Evolutionary conservation across 768 basidiomycete species (phyloP), one percentile per base, ranked within the genome.

Genomic region (Hericium erinaceus): DNA sequence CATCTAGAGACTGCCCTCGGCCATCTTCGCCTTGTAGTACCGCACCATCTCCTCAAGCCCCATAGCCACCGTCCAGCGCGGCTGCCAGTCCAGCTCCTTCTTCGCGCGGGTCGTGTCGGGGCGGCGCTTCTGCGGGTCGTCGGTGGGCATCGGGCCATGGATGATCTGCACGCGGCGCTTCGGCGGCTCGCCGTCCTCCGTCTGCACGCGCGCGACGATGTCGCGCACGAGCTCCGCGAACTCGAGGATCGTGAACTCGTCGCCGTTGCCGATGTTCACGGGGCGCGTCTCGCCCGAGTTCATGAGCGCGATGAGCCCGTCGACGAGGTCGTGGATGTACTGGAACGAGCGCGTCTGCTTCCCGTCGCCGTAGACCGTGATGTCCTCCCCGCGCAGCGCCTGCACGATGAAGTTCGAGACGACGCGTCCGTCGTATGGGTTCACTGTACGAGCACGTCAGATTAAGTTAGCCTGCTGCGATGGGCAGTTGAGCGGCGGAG

Each of bases 351-450:
- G 89, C 20, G 93, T 95, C 75, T 95, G 93, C 48, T 74, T 83
- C 63, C 93, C 93, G 68, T 98, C 93, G 54, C 94, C 92, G 68
- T 95, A 95, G 48, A 98, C 92, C 50, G 95, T 98, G 80, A 99
- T 88, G 72, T 98, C 91, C 73, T 98, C 87, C 52, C 93, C 95
- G 66, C 87, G 89, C 55, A 99, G 83, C 15, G 97, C 97, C 66
- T 98, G 95, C 54, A 98, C 90, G 69, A 97, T 95, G 73, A 99
- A 99, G 76, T 99, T 99, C 67, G 93, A 95, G 26, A 99, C 97
- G 63, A 99, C 95, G 58, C 97, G 91, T 13, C 97, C 97, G 68
- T 98, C 97, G 67, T 83, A 82, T 7, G 95, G 92, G 75, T 97
- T 97, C 95, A 97, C 89, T 92, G 56, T 37, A 15, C 28, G 37